These are phyloP conservation scores for Ganoderma boninense DNA, from an alignment of 1,284 basidiomycete genomes.

Conservation along the genomic window DNA sequence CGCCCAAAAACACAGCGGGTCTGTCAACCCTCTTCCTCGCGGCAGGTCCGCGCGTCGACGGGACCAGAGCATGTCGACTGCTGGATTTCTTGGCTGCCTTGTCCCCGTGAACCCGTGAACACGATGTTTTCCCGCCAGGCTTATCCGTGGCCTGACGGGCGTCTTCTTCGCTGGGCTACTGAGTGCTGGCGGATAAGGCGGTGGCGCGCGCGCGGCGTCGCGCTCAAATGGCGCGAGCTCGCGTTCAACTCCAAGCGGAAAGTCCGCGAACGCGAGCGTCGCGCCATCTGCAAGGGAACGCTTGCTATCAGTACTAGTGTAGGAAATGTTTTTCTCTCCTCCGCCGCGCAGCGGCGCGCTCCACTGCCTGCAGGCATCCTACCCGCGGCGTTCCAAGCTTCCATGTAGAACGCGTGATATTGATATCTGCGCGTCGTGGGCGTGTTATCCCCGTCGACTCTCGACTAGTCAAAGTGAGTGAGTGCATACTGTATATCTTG, in stretches of 20 bases:
- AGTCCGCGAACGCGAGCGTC: conserved; percentile 2
- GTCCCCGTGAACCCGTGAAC: not conserved
- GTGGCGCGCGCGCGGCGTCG: not conserved
- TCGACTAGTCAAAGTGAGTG: not conserved
- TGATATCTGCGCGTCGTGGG: not conserved
- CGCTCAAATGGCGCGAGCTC: conserved; percentile 1
- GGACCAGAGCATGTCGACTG: not conserved
- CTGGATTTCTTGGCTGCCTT: not conserved
- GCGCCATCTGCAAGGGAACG: not conserved
- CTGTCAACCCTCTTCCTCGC: not conserved
- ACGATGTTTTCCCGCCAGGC: not conserved
- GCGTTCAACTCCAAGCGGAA: not conserved
- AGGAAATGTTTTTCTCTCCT: not conserved
- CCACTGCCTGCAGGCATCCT: not conserved
- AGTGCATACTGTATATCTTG: not conserved
- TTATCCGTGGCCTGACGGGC: not conserved
- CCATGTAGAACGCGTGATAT: not conserved
- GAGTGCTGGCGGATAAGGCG: not conserved
- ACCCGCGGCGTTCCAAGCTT: not conserved
- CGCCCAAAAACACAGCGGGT: not conserved
- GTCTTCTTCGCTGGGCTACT: not conserved
- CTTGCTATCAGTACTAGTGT: too few species aligned
- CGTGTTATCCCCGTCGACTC: not conserved
- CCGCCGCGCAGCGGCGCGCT: not conserved
- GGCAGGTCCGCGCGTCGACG: too few species aligned